phyloP scores from a whole-genome alignment of 805 yeast genomes.

The Saccharomycopsis sp. region DNA sequence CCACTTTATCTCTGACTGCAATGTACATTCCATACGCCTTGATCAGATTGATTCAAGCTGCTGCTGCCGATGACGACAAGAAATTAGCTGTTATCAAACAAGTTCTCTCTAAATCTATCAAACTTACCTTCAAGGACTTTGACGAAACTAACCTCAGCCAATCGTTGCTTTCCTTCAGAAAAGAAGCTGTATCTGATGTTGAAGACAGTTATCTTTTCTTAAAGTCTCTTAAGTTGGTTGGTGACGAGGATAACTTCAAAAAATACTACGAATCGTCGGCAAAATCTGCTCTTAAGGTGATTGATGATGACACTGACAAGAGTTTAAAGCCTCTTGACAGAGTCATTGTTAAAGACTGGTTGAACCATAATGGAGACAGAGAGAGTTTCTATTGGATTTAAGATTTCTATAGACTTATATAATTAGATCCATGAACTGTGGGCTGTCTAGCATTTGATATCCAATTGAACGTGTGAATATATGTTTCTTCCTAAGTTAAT shows the following conservation, averaged over 20 bases:
- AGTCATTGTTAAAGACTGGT: conserved; percentile 2
- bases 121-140: conserved; percentile 6
- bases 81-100: conserved; percentile 11
- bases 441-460: too few species aligned
- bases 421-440: too few species aligned
- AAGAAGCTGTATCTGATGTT: background rate
- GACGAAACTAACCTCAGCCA: conserved; percentile 1
- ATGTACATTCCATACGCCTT: conserved; percentile 9
- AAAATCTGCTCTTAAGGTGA: background rate
- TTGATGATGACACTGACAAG: conserved; percentile 4
- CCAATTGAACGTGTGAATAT: too few species aligned
- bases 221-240: conserved; percentile 9
- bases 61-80: conserved; percentile 1
- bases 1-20: background rate
- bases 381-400: conserved; percentile 12
- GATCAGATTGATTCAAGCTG: conserved; percentile 2
- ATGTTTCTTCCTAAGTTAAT: too few species aligned
- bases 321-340: conserved; percentile 2
- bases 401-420: conserved; percentile 33
- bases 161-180: conserved; percentile 1
- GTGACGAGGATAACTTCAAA: background rate
- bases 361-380: conserved; percentile 2
- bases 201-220: conserved; percentile 7
- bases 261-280: background rate
- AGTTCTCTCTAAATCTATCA: conserved; percentile 13